Evolutionary conservation across 768 basidiomycete genomes (phyloP).

Genomic region (Auricularia heimuer): DNA sequence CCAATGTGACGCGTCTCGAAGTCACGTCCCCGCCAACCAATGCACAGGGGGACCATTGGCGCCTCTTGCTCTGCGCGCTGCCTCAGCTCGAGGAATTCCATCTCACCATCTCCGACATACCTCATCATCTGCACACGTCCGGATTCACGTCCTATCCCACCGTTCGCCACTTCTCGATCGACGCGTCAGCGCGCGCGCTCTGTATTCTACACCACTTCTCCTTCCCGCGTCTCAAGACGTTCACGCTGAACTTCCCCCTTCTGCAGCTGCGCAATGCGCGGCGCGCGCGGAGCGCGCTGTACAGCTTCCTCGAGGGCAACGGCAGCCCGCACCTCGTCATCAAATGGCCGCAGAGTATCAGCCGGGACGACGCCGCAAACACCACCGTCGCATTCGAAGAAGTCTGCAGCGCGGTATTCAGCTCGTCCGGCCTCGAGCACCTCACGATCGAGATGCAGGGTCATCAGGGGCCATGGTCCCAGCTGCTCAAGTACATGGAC

Average conservation of each 20-base stretch:
- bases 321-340: not conserved
- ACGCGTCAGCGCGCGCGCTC: not conserved
- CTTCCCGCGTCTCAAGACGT: not conserved
- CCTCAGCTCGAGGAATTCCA: no score
- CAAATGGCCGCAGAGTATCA: not conserved
- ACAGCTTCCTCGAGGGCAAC: not conserved
- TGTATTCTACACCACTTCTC: not conserved
- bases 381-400: not conserved
- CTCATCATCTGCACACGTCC: no score
- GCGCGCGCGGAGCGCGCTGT: not conserved
- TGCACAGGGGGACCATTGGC: no score
- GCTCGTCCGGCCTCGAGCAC: not conserved
- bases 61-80: no score
- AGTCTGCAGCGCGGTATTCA: not conserved
- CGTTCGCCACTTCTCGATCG: not conserved
- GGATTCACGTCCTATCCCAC: no score
- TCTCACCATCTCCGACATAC: no score
- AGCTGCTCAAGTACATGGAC: not conserved
- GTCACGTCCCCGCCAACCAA: no score
- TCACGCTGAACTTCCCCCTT: not conserved
- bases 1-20: no score
- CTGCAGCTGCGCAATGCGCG: not conserved
- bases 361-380: not conserved
- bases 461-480: not conserved
- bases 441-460: not conserved